Evolutionary conservation across 768 basidiomycete genomes (phyloP).

Genomic region (Macrolepiota fuliginosa): DNA sequence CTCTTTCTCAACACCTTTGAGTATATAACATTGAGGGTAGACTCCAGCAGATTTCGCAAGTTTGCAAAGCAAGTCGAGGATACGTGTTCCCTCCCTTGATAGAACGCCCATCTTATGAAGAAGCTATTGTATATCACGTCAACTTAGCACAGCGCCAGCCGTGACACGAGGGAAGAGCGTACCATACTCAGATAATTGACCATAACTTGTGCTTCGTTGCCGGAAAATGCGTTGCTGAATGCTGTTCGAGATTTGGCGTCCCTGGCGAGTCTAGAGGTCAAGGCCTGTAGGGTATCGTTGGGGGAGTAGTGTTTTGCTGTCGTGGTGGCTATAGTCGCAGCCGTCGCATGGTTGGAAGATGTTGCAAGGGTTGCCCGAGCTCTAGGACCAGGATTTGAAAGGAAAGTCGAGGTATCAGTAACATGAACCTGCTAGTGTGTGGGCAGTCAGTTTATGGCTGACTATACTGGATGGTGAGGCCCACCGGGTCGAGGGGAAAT

Average conservation of each 20-base stretch:
- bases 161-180: neutral
- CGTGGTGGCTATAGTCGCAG: too few species aligned
- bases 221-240: neutral
- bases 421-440: too few species aligned
- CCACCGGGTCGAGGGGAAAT: too few species aligned
- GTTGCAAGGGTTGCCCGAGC: too few species aligned
- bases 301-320: too few species aligned
- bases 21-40: neutral
- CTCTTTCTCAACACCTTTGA: neutral
- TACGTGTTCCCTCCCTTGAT: neutral
- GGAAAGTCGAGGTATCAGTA: too few species aligned
- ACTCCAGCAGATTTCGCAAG: conserved; percentile 1
- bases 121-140: neutral
- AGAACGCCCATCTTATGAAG: neutral
- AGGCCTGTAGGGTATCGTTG: neutral
- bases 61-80: neutral
- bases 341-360: too few species aligned
- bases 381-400: too few species aligned
- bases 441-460: too few species aligned
- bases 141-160: neutral
- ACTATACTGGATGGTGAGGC: too few species aligned
- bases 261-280: neutral
- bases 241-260: neutral
- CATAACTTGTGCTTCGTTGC: neutral
- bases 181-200: neutral